Base-by-base conservation (phyloP, 129 eudicot genomes). In the Heracleum sosnowskyi region DNA sequence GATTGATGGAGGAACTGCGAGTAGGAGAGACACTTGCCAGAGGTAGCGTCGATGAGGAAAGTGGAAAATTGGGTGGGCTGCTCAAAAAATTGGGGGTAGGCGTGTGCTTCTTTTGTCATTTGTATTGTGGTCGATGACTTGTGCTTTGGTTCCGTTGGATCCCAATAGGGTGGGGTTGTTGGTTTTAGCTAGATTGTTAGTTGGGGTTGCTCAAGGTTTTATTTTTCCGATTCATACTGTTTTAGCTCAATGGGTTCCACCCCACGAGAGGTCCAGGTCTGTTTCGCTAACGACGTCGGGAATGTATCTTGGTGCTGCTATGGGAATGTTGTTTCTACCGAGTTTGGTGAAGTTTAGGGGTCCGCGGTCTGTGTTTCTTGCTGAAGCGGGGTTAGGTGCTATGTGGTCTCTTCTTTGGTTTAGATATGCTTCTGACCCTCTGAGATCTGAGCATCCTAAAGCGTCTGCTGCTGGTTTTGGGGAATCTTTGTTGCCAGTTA, bases 1-100 rank as follows among this genome's bases (percentile, higher is more conserved):
- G n/a, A n/a, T n/a, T n/a, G n/a, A n/a, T n/a, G n/a, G n/a, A n/a
- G n/a, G n/a, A n/a, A n/a, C n/a, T n/a, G n/a, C n/a, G n/a, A n/a
- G n/a, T n/a, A n/a, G n/a, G n/a, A n/a, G n/a, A n/a, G n/a, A n/a
- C n/a, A n/a, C n/a, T n/a, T n/a, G n/a, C n/a, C n/a, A n/a, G n/a
- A n/a, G n/a, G n/a, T n/a, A n/a, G n/a, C n/a, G n/a, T n/a, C n/a
- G n/a, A n/a, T n/a, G n/a, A n/a, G n/a, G n/a, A n/a, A n/a, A n/a
- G n/a, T n/a, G n/a, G n/a, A n/a, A n/a, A n/a, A n/a, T n/a, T 40
- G 98, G 97, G 46, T 95, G 97, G 97, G 96, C 91, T 44, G 98
- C 98, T 74, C 97, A 95, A 69, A 90, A 82, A 79, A 88, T 95
- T 33, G 98, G 98, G 0, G 98, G 98, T 57, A 84, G 97, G 79